Conservation (phyloP, 2,329 filamentous ascomycete genomes). For the Trichothecium roseum region DNA sequence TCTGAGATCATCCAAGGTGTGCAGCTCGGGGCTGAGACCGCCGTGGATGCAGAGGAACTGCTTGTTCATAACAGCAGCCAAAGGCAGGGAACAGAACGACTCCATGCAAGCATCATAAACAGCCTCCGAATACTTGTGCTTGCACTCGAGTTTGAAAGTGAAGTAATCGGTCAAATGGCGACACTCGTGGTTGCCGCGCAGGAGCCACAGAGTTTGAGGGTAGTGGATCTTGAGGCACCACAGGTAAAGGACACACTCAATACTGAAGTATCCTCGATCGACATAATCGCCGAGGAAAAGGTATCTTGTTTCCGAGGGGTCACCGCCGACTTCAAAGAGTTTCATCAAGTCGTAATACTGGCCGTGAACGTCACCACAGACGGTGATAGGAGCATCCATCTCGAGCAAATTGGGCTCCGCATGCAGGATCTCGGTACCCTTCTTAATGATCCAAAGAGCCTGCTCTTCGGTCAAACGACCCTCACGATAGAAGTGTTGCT, state of each 20-base stretch:
- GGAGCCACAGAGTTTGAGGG: slow-evolving; percentile 90
- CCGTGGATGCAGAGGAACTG: slow-evolving; percentile 98
- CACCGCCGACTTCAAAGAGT: slow-evolving; percentile 94
- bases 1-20: slow-evolving; percentile 90
- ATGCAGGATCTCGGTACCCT: slow-evolving; percentile 78
- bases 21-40: slow-evolving; percentile 87
- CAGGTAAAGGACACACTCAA: slow-evolving; percentile 96
- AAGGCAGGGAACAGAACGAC: slow-evolving; percentile 85
- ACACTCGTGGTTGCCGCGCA: slow-evolving; percentile 97
- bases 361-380: slow-evolving; percentile 95
- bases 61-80: slow-evolving; percentile 99
- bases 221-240: slow-evolving; percentile 99
- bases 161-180: slow-evolving; percentile 99
- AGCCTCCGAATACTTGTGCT: slow-evolving; percentile 96
- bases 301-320: slow-evolving; percentile 92
- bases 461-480: slow-evolving; percentile 95
- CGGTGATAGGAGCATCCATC: slow-evolving; percentile 98
- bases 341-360: slow-evolving; percentile 99
- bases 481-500: slow-evolving; percentile 97
- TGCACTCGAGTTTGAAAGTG: slow-evolving; percentile 99
- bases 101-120: slow-evolving; percentile 98
- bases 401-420: slow-evolving; percentile 91
- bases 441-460: slow-evolving; percentile 86
- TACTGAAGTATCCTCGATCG: slow-evolving; percentile 96
- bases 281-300: slow-evolving; percentile 97